phyloP scores from a whole-genome alignment of 768 basidiomycete species.

The Royoungia palumana region DNA sequence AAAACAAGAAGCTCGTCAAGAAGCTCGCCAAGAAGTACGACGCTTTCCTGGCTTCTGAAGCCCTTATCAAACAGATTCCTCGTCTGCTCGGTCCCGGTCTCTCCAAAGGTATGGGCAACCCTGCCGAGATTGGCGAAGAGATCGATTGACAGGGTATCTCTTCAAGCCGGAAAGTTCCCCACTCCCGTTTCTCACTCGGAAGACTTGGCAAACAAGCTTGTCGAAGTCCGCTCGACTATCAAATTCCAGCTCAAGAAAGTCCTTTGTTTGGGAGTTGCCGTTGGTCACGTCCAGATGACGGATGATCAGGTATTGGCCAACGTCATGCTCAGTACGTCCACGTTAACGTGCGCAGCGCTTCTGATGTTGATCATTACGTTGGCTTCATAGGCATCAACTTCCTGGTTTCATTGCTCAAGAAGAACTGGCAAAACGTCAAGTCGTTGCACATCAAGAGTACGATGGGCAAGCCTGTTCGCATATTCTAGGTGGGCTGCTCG shows the following conservation, averaged over 20 bases:
- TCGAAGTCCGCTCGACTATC: conserved; percentile 97
- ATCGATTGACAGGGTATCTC: background rate
- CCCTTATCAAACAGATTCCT: conserved; percentile 99
- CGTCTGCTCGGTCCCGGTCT: conserved; percentile 99
- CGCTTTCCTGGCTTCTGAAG: conserved; percentile 95
- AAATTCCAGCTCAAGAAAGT: conserved; percentile 99
- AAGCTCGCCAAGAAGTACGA: conserved; percentile 99
- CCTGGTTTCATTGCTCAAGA: conserved; percentile 98
- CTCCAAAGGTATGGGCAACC: conserved; percentile 71
- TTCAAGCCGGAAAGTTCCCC: conserved; percentile 95
- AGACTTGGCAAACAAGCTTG: conserved; percentile 86
- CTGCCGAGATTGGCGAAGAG: background rate
- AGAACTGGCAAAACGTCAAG: conserved; percentile 99
- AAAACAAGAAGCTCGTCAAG: conserved; percentile 99
- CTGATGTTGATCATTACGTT: conserved; percentile 4
- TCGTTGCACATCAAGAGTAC: conserved; percentile 98
- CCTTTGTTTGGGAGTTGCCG: conserved; percentile 96
- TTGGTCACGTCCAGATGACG: conserved; percentile 96
- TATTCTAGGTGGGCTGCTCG: conserved; percentile 58
- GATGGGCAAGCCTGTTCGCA: conserved; percentile 97
- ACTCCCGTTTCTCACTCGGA: conserved; percentile 93
- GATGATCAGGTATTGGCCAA: conserved; percentile 97
- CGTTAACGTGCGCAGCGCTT: background rate
- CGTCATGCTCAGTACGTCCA: conserved; percentile 86
- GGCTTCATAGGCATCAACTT: conserved; percentile 89